Evolutionary conservation across 139 green algal species (phyloP).

Genomic region (Nannochloris sp.): DNA sequence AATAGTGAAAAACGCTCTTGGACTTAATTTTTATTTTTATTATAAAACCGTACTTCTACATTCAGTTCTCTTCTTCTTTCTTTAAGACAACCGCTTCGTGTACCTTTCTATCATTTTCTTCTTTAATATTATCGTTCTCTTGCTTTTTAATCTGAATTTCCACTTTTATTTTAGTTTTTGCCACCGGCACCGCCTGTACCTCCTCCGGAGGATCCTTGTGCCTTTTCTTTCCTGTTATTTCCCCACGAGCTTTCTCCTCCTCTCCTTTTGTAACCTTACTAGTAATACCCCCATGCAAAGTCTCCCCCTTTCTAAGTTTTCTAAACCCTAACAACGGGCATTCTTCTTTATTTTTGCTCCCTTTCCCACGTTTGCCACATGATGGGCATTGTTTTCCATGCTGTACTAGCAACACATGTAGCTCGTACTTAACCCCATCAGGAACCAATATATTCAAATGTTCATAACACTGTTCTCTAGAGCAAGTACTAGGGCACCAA

Average conservation of each 20-base stretch:
- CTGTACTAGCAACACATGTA: conserved; percentile 70
- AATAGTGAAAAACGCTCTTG: no score
- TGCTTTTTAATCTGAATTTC: no score
- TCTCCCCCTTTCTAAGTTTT: neutral
- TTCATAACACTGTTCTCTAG: conserved; percentile 57
- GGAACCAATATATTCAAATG: conserved; percentile 62
- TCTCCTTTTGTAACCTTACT: neutral
- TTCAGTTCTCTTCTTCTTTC: neutral
- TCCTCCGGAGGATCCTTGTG: no score
- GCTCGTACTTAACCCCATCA: conserved; percentile 47
- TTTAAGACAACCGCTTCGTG: neutral
- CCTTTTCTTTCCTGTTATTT: no score
- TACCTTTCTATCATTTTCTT: neutral
- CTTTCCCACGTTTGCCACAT: conserved; percentile 12
- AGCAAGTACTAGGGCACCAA: conserved; percentile 51
- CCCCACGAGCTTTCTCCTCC: neutral
- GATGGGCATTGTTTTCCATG: conserved; percentile 59
- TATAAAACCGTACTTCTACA: no score
- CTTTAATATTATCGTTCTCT: neutral
- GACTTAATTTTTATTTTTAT: no score
- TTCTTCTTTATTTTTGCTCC: neutral
- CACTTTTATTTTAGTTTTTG: no score
- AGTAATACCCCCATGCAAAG: neutral
- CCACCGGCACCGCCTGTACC: no score
- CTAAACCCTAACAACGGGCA: conserved; percentile 12